phyloP scores from a whole-genome alignment of 2,329 filamentous ascomycete genomes.

The Scedosporium dehoogii region DNA sequence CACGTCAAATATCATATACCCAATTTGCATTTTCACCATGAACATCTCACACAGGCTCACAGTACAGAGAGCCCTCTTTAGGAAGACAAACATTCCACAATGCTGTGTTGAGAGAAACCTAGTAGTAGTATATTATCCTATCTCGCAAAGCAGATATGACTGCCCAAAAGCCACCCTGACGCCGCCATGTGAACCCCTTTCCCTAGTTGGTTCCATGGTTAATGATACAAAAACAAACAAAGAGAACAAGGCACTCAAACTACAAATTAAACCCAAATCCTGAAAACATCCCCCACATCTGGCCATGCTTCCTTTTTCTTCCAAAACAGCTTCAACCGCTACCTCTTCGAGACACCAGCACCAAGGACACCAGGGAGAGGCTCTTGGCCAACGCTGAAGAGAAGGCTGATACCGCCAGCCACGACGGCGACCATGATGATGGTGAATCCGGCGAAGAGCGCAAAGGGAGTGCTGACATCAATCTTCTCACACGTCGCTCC shows the following conservation, averaged over 20 bases:
- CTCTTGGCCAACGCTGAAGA: slow-evolving; percentile 77
- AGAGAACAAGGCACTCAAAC: neutral
- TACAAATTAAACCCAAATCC: neutral
- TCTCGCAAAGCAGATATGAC: neutral
- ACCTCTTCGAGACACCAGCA: slow-evolving; percentile 76
- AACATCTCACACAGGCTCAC: no score
- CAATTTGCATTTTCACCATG: neutral
- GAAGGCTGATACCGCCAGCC: slow-evolving; percentile 61
- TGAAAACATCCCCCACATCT: neutral
- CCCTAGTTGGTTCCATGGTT: slow-evolving; percentile 1
- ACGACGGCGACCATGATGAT: slow-evolving; percentile 60
- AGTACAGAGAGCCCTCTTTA: no score
- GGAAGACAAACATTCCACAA: neutral
- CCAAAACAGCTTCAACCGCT: slow-evolving; percentile 25
- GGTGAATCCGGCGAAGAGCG: slow-evolving; percentile 69
- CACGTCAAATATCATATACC: neutral
- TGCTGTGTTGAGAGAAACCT: neutral
- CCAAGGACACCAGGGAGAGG: slow-evolving; percentile 89
- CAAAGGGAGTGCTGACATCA: slow-evolving; percentile 82
- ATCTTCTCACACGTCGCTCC: slow-evolving; percentile 83
- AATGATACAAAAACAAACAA: slow-evolving; percentile 5
- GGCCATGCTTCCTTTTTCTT: neutral
- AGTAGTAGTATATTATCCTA: neutral
- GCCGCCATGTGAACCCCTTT: neutral
- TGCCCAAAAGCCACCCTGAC: slow-evolving; percentile 2